phyloP scores from a whole-genome alignment of 2,329 filamentous ascomycete species.

The Verticillium nubilum region DNA sequence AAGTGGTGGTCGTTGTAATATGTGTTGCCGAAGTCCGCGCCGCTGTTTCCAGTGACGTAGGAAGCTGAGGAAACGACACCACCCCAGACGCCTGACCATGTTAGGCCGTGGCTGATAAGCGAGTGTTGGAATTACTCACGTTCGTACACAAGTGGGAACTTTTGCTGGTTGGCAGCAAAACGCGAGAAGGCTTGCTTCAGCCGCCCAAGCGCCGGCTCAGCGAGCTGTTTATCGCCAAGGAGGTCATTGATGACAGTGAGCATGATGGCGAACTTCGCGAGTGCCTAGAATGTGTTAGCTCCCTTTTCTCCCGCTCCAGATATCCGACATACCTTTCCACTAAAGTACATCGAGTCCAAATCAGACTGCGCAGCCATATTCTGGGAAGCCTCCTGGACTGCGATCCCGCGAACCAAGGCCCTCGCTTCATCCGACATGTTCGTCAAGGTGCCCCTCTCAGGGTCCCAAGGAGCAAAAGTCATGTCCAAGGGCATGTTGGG shows the following conservation, averaged over 20 bases:
- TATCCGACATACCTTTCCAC: conserved; percentile 61
- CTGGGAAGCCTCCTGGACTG: conserved; percentile 69
- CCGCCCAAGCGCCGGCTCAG: conserved; percentile 50
- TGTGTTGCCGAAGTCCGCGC: conserved; percentile 84
- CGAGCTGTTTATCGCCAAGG: conserved; percentile 50
- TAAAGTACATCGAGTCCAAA: conserved; percentile 86
- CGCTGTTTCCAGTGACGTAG: conserved; percentile 62
- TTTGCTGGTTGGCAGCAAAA: conserved; percentile 64
- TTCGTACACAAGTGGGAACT: conserved; percentile 61
- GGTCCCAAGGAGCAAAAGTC: conserved; percentile 74
- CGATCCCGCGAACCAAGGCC: conserved; percentile 53
- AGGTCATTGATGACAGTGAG: conserved; percentile 62
- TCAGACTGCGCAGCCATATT: conserved; percentile 69
- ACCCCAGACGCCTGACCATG: conserved; percentile 59
- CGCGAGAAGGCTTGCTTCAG: conserved; percentile 62
- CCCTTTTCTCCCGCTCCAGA: background rate
- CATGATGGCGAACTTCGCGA: conserved; percentile 71
- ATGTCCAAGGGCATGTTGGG: conserved; percentile 65
- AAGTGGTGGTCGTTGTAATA: conserved; percentile 75
- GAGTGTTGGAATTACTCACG: conserved; percentile 30
- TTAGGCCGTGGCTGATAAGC: background rate
- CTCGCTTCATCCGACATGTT: conserved; percentile 49
- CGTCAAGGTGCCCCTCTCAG: conserved; percentile 40
- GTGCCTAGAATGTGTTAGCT: conserved; percentile 35
- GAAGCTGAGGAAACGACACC: conserved; percentile 73